phyloP scores from a whole-genome alignment of 129 eudicot species.

The Arctium lappa region DNA sequence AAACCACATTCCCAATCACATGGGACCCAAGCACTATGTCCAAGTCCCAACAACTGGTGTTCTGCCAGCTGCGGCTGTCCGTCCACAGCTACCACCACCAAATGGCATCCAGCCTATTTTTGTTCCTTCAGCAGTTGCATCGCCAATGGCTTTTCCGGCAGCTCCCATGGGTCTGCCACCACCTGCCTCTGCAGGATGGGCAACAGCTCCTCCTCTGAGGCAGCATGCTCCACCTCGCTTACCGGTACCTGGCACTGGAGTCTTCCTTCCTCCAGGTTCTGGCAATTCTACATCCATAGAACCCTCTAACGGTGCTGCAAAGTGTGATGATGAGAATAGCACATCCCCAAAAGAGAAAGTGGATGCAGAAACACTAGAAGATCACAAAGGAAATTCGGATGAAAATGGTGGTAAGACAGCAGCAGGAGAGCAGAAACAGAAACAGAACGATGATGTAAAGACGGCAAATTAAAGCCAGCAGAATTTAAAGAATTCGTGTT shows the following conservation, averaged over 20 bases:
- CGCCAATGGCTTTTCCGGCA: conserved; percentile 38
- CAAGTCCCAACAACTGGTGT: conserved; percentile 43
- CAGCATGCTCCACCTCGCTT: conserved; percentile 46
- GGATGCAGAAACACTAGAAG: conserved; percentile 13
- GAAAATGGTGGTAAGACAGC: conserved; percentile 13
- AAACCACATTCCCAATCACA: conserved; percentile 32
- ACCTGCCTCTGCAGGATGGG: conserved; percentile 47
- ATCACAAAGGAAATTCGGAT: conserved; percentile 29
- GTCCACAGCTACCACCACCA: conserved; percentile 34
- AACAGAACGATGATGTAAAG: conserved; percentile 5
- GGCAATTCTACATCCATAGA: conserved; percentile 22
- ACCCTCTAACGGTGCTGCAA: neutral
- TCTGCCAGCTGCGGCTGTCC: conserved; percentile 31
- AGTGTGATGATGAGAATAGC: neutral
- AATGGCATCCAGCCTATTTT: conserved; percentile 47
- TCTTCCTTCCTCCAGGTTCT: conserved; percentile 57
- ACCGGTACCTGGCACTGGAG: conserved; percentile 65
- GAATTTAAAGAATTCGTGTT: neutral
- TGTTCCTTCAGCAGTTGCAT: conserved; percentile 41
- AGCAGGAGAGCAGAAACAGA: conserved; percentile 15
- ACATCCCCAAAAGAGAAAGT: conserved; percentile 14
- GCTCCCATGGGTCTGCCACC: conserved; percentile 39
- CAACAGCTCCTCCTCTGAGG: conserved; percentile 22
- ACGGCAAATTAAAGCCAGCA: conserved; percentile 11
- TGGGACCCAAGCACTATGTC: conserved; percentile 40